Conservation (phyloP, 169 alveolate genomes). For the Cryptosporidium canis region DNA sequence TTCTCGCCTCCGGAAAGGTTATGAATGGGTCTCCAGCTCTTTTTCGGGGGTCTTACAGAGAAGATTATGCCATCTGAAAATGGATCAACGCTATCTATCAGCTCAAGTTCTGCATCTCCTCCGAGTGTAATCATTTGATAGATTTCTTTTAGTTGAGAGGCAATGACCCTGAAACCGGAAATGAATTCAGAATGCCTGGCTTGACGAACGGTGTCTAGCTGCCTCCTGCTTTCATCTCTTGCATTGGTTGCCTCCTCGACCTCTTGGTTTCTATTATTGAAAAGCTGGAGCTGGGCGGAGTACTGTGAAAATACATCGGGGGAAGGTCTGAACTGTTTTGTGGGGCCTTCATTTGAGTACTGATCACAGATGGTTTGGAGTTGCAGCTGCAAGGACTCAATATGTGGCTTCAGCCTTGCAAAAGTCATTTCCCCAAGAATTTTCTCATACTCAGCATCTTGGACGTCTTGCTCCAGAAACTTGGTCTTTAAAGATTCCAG, state of each 20-base stretch:
- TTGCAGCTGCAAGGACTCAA: constrained; percentile 30
- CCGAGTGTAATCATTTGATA: constrained; percentile 91
- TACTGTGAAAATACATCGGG: constrained; percentile 53
- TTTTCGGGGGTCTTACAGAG: constrained; percentile 96
- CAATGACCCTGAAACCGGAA: constrained; percentile 83
- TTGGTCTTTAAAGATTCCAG: constrained; percentile 11
- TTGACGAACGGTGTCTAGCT: constrained; percentile 1
- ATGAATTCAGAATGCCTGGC: constrained; percentile 79
- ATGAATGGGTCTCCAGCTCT: constrained; percentile 96
- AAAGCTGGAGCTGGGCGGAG: constrained; percentile 38
- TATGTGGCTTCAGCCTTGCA: constrained; percentile 14
- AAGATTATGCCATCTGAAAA: constrained; percentile 97
- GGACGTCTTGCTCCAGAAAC: not conserved
- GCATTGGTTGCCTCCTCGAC: constrained; percentile 68
- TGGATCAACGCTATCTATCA: constrained; percentile 95
- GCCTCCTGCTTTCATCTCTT: constrained; percentile 60
- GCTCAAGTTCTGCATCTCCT: constrained; percentile 99
- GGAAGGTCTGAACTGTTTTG: constrained; percentile 35
- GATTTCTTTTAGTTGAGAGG: constrained; percentile 88
- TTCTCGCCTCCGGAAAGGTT: constrained; percentile 98
- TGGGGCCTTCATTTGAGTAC: not conserved
- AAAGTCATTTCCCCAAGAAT: constrained; percentile 1
- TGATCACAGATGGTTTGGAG: constrained; percentile 43
- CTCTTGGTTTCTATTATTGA: constrained; percentile 21
- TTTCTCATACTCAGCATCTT: constrained; percentile 2